Percentiles rank a stretch among this genome's conserved stretches.
These are phyloP conservation scores for Plasmodium sp. DNA, from an alignment of 169 alveolate species.

Conservation along the genomic window DNA sequence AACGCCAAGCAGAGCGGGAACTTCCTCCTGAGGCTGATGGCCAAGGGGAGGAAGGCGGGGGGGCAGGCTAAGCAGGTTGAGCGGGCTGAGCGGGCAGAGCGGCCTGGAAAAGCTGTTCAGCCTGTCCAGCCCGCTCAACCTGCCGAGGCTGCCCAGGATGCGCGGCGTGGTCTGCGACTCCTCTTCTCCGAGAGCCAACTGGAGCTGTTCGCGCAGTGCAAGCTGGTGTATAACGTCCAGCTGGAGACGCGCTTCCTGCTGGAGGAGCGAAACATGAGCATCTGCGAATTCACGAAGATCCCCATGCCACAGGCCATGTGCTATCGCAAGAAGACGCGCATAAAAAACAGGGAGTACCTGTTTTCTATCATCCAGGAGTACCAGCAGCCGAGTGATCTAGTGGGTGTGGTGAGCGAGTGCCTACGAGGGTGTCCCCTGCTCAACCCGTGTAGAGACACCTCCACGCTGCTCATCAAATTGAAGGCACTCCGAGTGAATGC, in stretches of 20 bases:
- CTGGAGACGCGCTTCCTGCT: constrained; percentile 80
- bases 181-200: constrained; percentile 74
- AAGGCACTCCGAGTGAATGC: constrained; percentile 3
- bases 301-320: constrained; percentile 89
- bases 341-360: constrained; percentile 78
- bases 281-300: constrained; percentile 82
- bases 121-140: too few species aligned
- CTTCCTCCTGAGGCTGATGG: not conserved
- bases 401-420: constrained; percentile 75
- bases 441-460: constrained; percentile 27
- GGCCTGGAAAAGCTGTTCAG: not conserved
- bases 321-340: constrained; percentile 79
- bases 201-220: constrained; percentile 23
- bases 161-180: not conserved
- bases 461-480: constrained; percentile 24
- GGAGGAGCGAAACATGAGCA: constrained; percentile 83
- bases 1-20: not conserved
- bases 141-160: not conserved
- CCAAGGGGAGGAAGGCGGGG: not conserved
- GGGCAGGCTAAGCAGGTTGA: not conserved
- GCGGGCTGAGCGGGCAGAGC: not conserved
- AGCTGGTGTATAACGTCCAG: constrained; percentile 26
- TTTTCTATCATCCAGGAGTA: constrained; percentile 79
- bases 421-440: constrained; percentile 45
- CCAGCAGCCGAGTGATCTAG: constrained; percentile 75